Conservation (phyloP, 2,329 filamentous ascomycete species). For the Sporothrix brunneoviolacea region DNA sequence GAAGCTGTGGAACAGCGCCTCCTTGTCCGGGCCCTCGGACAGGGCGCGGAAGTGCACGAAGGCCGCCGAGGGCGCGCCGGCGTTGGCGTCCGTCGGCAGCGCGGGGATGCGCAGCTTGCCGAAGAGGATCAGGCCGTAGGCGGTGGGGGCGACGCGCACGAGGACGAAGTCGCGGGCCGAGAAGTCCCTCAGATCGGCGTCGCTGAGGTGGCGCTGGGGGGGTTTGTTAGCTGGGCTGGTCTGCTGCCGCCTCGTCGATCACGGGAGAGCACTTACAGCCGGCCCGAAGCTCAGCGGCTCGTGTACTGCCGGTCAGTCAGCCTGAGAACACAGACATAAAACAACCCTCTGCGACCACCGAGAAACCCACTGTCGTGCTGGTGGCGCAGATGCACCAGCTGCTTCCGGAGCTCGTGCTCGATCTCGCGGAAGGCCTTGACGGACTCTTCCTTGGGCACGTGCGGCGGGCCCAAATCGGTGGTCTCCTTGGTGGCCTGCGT, state of each 20-base stretch:
- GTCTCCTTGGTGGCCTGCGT: slow-evolving; percentile 47
- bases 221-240: too few relatives aligned
- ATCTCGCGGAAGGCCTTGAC: slow-evolving; percentile 44
- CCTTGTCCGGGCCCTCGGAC: slow-evolving; percentile 34
- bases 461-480: slow-evolving; percentile 40
- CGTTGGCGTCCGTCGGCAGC: slow-evolving; percentile 24
- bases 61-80: slow-evolving; percentile 20
- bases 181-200: slow-evolving; percentile 33
- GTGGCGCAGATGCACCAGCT: slow-evolving; percentile 42
- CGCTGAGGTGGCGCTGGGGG: slow-evolving; percentile 26
- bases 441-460: slow-evolving; percentile 44
- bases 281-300: slow-evolving; percentile 47
- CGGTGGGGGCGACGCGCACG: slow-evolving; percentile 39
- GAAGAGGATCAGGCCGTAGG: slow-evolving; percentile 43
- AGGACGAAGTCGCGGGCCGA: slow-evolving; percentile 33
- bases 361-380: slow-evolving; percentile 38
- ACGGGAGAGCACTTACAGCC: slow-evolving; percentile 29
- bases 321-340: too few relatives aligned
- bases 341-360: too few relatives aligned
- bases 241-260: too few relatives aligned
- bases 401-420: slow-evolving; percentile 44
- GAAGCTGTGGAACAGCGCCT: slow-evolving; percentile 39
- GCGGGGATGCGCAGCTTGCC: slow-evolving; percentile 43
- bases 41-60: slow-evolving; percentile 45
- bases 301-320: slow-evolving; percentile 35